Evolutionary conservation across 306 rosid genomes (phyloP).

Genomic region (Quercus variabilis): DNA sequence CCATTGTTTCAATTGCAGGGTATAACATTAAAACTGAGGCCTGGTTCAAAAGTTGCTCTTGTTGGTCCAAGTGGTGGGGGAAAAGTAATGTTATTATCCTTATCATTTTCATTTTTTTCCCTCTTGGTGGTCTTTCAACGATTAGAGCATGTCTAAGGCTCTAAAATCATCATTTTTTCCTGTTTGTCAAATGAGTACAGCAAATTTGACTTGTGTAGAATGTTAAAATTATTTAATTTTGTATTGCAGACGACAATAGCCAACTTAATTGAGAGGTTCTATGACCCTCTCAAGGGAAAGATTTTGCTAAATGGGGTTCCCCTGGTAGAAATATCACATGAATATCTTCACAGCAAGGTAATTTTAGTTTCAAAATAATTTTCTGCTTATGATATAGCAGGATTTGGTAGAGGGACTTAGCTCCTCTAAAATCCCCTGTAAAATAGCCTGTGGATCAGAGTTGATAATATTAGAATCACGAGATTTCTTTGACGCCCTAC

Average conservation of each 20-base stretch:
- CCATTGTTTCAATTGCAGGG: slow-evolving; percentile 43
- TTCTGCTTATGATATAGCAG: not conserved
- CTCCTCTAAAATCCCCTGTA: not conserved
- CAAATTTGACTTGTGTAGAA: not conserved
- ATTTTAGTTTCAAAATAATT: not conserved
- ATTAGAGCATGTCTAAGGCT: too few relatives aligned
- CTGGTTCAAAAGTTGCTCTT: slow-evolving; percentile 82
- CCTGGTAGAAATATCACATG: slow-evolving; percentile 70
- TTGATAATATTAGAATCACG: not conserved
- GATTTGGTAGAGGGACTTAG: not conserved
- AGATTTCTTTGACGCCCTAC: not conserved
- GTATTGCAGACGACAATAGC: slow-evolving; percentile 82
- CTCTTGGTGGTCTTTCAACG: not conserved
- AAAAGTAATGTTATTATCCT: slow-evolving; percentile 40
- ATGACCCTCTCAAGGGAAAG: slow-evolving; percentile 73
- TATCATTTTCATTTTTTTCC: not conserved
- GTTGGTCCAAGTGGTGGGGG: slow-evolving; percentile 96
- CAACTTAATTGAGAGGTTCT: slow-evolving; percentile 83
- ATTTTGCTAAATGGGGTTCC: slow-evolving; percentile 71
- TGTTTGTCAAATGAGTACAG: not conserved
- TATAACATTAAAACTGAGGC: slow-evolving; percentile 59
- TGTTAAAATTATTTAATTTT: slow-evolving; percentile 9
- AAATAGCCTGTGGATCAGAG: too few relatives aligned
- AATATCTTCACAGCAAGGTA: slow-evolving; percentile 77
- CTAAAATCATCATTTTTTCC: not conserved